Percentiles rank a stretch among this genome's conserved stretches.
phyloP scores from a whole-genome alignment of 495 filamentous ascomycete species.

The Cercophora newfieldiana region DNA sequence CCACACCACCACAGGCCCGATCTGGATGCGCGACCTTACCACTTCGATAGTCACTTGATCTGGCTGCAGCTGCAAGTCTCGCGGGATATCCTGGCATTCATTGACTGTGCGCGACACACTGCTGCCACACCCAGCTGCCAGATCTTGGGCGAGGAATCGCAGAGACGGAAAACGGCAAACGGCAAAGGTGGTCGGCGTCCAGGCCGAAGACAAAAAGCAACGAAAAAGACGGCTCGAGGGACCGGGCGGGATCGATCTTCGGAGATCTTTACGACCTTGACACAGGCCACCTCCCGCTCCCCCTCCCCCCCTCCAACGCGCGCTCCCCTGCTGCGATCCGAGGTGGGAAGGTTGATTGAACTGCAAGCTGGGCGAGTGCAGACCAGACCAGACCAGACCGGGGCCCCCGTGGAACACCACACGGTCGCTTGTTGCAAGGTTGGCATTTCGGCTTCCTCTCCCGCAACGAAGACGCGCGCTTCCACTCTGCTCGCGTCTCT shows the following conservation, averaged over 20 bases:
- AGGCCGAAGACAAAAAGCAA: conserved; percentile 6
- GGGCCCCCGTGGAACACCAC: conserved; percentile 18
- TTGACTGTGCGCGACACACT: conserved; percentile 18
- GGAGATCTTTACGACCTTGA: conserved; percentile 10
- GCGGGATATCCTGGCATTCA: conserved; percentile 26
- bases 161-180: background rate
- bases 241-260: conserved; percentile 11
- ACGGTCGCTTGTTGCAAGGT: conserved; percentile 27
- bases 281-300: conserved; percentile 3
- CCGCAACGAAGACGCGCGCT: conserved; percentile 40
- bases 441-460: conserved; percentile 23
- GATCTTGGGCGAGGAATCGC: background rate
- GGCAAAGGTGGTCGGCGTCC: background rate
- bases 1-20: conserved; percentile 25
- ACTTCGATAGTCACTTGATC: conserved; percentile 37
- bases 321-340: conserved; percentile 17
- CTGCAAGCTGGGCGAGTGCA: conserved; percentile 2
- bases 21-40: conserved; percentile 27
- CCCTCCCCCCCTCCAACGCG: background rate
- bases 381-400: background rate
- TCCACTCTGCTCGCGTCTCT: conserved; percentile 39
- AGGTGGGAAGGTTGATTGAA: conserved; percentile 14
- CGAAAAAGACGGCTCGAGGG: background rate
- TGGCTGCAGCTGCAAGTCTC: conserved; percentile 34
- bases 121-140: background rate